phyloP scores from a whole-genome alignment of 768 basidiomycete species.

The Lactarius evosmus region DNA sequence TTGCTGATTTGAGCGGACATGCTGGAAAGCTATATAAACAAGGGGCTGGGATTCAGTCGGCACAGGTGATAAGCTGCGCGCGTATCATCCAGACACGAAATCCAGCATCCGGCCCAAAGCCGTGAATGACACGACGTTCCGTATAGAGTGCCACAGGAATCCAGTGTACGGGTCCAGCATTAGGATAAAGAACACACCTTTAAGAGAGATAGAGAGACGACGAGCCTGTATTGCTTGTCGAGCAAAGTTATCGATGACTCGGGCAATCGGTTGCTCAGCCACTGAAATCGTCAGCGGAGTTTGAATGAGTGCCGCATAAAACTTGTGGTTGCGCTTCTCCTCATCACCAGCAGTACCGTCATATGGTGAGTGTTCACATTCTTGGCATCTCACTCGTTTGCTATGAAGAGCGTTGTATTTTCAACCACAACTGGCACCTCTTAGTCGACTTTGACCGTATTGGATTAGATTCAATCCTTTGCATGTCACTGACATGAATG shows the following conservation, averaged over 20 bases:
- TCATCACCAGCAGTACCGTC: not conserved
- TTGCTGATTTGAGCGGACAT: slow-evolving; percentile 93
- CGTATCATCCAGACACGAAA: slow-evolving; percentile 17
- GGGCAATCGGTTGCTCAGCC: not conserved
- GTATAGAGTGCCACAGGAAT: not conserved
- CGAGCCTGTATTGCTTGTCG: not conserved
- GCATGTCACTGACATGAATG: slow-evolving; percentile 78
- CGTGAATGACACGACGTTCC: not conserved
- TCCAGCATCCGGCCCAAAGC: slow-evolving; percentile 23
- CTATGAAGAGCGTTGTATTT: slow-evolving; percentile 81
- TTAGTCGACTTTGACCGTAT: slow-evolving; percentile 73
- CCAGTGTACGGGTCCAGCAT: too few species aligned
- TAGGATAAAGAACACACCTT: slow-evolving; percentile 18
- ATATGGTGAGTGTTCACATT: slow-evolving; percentile 19
- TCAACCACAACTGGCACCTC: slow-evolving; percentile 82
- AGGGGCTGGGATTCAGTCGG: slow-evolving; percentile 20
- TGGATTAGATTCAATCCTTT: slow-evolving; percentile 33
- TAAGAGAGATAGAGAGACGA: not conserved
- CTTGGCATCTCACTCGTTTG: slow-evolving; percentile 12
- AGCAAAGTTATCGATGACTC: slow-evolving; percentile 10
- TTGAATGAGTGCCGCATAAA: slow-evolving; percentile 1
- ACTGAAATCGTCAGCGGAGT: slow-evolving; percentile 14
- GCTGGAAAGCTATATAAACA: slow-evolving; percentile 35
- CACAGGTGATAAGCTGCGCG: not conserved
- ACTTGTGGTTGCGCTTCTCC: not conserved